Evolutionary conservation across 2,329 filamentous ascomycete genomes (phyloP), one percentile per base, ranked within the genome.

Genomic region (Dactylellina sp.): DNA sequence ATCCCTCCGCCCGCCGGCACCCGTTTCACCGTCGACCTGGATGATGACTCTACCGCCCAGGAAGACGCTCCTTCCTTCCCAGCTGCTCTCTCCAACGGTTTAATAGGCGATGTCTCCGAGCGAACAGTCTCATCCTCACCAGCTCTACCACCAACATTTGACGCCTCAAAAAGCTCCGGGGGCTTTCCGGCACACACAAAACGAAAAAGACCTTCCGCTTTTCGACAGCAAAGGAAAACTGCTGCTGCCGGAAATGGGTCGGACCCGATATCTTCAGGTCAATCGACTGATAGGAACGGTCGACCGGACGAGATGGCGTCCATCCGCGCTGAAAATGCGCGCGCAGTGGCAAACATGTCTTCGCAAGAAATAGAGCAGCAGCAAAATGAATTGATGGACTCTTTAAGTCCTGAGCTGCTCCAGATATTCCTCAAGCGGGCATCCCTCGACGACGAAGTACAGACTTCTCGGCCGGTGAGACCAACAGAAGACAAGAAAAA

Each of bases 131-230:
- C 68, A 16, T 35, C 47, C 14, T 46, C 64, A 18, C 6, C 65
- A 7, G 24, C 49, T 7, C 18, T 72, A 40, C 28, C 68, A 3
- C 68, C 68, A 0, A 65, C 60, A 5, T 60, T 72, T 14, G 66
- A 62, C 22, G 25, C 68, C 3, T 46, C 68, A 4, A 72, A 60
- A 32, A 65, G 53, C 55, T 60, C 68, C 9, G 25, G 44, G 11
- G 95, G 95, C 0, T 98, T 98, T 77, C 95, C 95, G n/a, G 88
- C 89, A 70, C 93, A 93, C 81, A 95, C 91, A 81, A 92, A 91
- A 80, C 88, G 93, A 76, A 85, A 84, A 64, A 86, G 86, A 66
- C 82, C 87, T 6, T 97, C 93, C 1, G 86, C 90, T 1, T 97
- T 97, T 83, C 89, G 91, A 78, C 87, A 88, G 79, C 84, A 86